Base-by-base conservation (phyloP, 352 stramenopile species). In the Halophytophthora polymorphica region DNA sequence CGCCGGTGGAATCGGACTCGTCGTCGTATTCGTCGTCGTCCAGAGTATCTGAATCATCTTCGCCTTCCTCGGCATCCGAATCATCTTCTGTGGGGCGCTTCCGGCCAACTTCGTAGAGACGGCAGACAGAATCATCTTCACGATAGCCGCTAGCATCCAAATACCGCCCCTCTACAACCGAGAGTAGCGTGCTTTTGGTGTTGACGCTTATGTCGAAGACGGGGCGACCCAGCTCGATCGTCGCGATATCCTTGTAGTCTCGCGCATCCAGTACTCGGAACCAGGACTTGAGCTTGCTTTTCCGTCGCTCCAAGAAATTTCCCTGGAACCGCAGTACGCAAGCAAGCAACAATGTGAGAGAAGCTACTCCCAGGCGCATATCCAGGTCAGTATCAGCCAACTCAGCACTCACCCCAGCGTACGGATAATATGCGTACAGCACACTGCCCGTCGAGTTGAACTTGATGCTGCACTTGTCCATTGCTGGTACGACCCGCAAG, bases 11-110 rank as follows among this genome's bases (percentile, higher is more conserved):
- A 17, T 53, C 36, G 2, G 64, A 88, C 37, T 88, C 79, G 36
- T 89, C 67, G 38, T 92, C 83, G 35, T 84, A 90, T 40, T 93
- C 83, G 35, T 90, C 79, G 39, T 90, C 79, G 15, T 93, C 80
- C 44, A 89, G 64, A 4, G 70, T 69, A 33, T 89, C 78, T 23
- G 76, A 88, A 2, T 83, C 80, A 7, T 86, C 78, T 13, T 84
- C 58, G 11, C 57, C 78, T 45, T 91, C 80, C 57, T 96, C 87
- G 17, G 87, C 64, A 50, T 96, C 87, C 7, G 87, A 96, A 50
- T 96, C 87, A 46, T 90, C 86, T 60, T 96, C 87, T 38, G 83
- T 81, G 11, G 83, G 77, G 1, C 84, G 83, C 46, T 90, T 93
- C 2, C 87, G 71, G 8, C 87, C 87, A 41, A 95, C 77, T 36